A percentile compares a stretch with the other conserved stretches of the same genome.
Conservation (phyloP, 345 rosid species). For the Camelina hispida region DNA sequence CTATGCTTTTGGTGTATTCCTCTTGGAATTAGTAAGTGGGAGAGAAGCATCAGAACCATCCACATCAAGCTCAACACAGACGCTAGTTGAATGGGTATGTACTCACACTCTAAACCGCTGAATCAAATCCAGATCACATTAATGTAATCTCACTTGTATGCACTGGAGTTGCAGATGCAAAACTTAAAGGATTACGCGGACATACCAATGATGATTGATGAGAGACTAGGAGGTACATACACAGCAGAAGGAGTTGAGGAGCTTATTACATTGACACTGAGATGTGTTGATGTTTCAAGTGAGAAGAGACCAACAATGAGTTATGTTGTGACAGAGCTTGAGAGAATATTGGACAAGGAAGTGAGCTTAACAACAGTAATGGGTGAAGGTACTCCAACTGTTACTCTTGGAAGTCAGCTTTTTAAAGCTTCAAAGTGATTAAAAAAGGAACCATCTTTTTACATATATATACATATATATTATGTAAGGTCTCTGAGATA, state of each 20-base stretch:
- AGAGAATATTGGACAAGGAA: slow-evolving; percentile 76
- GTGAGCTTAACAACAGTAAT: slow-evolving; percentile 77
- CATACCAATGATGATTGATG: slow-evolving; percentile 62
- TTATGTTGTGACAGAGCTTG: slow-evolving; percentile 75
- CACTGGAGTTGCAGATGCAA: slow-evolving; percentile 59
- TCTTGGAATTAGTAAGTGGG: slow-evolving; percentile 81
- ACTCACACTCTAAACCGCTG: not conserved
- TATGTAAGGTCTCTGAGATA: slow-evolving; percentile 30
- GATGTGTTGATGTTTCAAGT: slow-evolving; percentile 72
- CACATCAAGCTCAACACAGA: slow-evolving; percentile 60
- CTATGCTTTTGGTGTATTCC: slow-evolving; percentile 92
- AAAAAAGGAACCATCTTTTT: slow-evolving; percentile 43
- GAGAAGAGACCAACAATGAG: slow-evolving; percentile 82
- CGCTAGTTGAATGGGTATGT: slow-evolving; percentile 82
- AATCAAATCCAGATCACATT: not conserved
- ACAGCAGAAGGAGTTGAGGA: slow-evolving; percentile 87
- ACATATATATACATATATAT: slow-evolving; percentile 34
- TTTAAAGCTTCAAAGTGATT: slow-evolving; percentile 60
- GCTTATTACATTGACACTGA: slow-evolving; percentile 58
- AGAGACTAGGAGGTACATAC: slow-evolving; percentile 69
- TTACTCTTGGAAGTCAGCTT: slow-evolving; percentile 89
- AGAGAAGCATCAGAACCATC: slow-evolving; percentile 68
- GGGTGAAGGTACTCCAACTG: slow-evolving; percentile 85
- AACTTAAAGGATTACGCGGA: slow-evolving; percentile 53
- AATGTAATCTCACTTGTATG: slow-evolving; percentile 29